Evolutionary conservation across 306 rosid species (phyloP), one percentile per base, ranked within the genome.

Genomic region (Acacia confusa): DNA sequence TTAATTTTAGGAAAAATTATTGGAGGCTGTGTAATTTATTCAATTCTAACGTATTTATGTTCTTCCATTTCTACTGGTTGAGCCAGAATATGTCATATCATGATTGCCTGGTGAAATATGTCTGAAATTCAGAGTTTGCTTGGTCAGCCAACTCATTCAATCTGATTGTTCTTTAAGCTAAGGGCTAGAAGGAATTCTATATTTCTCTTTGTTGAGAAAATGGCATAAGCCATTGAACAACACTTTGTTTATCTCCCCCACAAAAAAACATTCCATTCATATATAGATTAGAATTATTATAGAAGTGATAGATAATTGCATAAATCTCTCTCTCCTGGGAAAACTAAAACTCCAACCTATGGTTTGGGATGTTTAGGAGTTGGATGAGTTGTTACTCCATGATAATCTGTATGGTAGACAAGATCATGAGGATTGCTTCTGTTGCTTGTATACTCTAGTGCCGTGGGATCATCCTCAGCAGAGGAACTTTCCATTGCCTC

Each of bases 331-430:
- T 57, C 53, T 7, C 75, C 77, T 10, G 24, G 38, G 41, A 84
- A 83, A 82, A 63, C 30, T 65, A 73, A 82, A 83, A 47, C 48
- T 67, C 80, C 48, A 57, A 70, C 75, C 82, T 88, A 89, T 53
- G 92, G 96, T 53, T 52, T 88, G 74, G 98, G 92, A 88, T 95
- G 98, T 70, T 79, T 91, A 19, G 98, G 98, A 65, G 90, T 91
- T 81, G 98, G 98, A 88, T 95, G 98, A 78, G 98, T 92, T 15
- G 95, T 88, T 79, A 88, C 97, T 84, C 97, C 97, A 75, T 91
- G 95, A 85, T 95, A 95, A 82, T 95, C 98, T 55, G 66, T 89
- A 71, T 95, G 97, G 83, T 90, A 95, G 79, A 92, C 86, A 82
- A 82, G 81, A 40, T 89, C 95, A 60, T 70, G 90, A 61, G 79